These are phyloP conservation scores for Acanthamoeba sp. DNA, from an alignment of 208 protist species.

Conservation along the genomic window DNA sequence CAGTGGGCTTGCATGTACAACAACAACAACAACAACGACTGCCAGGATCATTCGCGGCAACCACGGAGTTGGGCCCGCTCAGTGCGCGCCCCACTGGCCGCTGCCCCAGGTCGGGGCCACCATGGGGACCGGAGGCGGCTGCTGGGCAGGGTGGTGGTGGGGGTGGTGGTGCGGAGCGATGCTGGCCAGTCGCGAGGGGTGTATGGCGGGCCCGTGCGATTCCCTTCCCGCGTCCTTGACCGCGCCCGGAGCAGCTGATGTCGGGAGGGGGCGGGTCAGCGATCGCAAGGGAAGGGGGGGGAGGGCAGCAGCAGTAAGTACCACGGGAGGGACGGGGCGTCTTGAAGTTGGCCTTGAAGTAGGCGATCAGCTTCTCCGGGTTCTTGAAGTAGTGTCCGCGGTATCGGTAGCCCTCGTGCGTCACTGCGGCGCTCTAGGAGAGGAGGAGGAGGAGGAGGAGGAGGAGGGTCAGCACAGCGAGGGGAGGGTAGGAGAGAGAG, in stretches of 20 bases:
- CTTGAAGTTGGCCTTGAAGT: slow-evolving; percentile 56
- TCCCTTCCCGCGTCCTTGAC: background rate
- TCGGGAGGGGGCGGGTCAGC: background rate
- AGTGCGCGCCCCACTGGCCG: background rate
- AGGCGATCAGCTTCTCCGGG: slow-evolving; percentile 27
- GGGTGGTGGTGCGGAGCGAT: background rate
- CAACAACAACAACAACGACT: no score
- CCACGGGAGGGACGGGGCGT: background rate
- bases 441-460: background rate
- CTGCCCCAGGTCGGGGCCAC: background rate
- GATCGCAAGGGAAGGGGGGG: background rate
- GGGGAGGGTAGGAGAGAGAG: background rate
- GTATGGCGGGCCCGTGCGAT: background rate
- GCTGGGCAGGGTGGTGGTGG: background rate
- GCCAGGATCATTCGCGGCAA: no score
- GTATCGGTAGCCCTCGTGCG: slow-evolving; percentile 43
- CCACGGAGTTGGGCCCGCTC: background rate
- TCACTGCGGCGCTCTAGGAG: background rate
- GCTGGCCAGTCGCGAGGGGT: background rate
- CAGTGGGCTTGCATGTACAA: background rate
- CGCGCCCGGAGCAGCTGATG: background rate
- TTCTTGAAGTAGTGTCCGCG: background rate
- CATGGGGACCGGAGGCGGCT: background rate
- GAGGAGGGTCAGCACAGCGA: background rate
- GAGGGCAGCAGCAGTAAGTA: background rate